Base-by-base conservation (phyloP, 306 rosid genomes). In the Pterocarpus santalinus region DNA sequence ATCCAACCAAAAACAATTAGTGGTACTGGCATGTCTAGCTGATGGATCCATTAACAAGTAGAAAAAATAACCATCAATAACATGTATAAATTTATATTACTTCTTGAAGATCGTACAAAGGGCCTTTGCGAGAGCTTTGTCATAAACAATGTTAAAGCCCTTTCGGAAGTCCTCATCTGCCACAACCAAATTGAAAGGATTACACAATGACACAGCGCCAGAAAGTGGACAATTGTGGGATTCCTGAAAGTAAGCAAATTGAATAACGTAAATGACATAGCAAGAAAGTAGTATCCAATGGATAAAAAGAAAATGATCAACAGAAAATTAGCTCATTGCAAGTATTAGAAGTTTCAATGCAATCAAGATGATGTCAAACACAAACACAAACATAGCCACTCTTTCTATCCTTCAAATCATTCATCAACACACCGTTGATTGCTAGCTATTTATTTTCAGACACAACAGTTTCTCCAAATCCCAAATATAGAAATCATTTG, bases 191-290 rank as follows among this genome's bases (percentile, higher is more conserved):
- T 95, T 69, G 87, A 95, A 95, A 71, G 99, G 99, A 90, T 95
- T 93, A 82, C 99, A 95, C 89, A 95, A 65, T 11, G 99, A 95
- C 52, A 95, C 99, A 14, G 98, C 99, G 12, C 99, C 99, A 73
- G 98, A 91, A 71, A 95, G 91, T 49, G 89, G 91, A 74, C 92
- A 93, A 10, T 82, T 57, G 75, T 52, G 49, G 36, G 89, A 85
- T 77, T 93, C 94, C 97, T 94, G 94, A 87, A 90, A 75, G 80
- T 66, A 80, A 80, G 69, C 71, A 88, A 32, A 77, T 5, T 32
- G 5, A 58, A 65, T 73, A 28, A 73, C 58, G 67, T 68, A 53
- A 68, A 83, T 39, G 65, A 79, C 73, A 57, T 7, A 56, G 44
- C 64, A 69, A 22, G 76, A 68, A 76, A 73, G 66, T 38, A 55